Evolutionary conservation across 805 yeast species (phyloP), one percentile per base, ranked within the genome.

Genomic region (Scheffersomyces stipitis): DNA sequence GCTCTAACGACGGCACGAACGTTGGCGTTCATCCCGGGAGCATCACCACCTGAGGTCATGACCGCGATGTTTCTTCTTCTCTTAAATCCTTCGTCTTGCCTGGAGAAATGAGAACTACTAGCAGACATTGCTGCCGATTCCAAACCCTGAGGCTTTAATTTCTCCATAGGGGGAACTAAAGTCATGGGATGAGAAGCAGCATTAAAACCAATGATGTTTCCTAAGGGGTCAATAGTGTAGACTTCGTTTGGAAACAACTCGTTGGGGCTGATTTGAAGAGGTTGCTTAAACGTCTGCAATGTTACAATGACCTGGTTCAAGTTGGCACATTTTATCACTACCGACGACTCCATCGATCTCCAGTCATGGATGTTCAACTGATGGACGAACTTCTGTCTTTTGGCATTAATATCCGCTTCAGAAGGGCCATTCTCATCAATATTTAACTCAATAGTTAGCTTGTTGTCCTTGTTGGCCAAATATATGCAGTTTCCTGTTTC

Each of bases 41-140:
- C 86, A 60, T 93, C 99, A 64, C 99, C 99, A 51, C 99, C 99
- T 1, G 96, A 87, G 4, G 98, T 93, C 91, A 93, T 89, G 34
- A 93, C 93, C 4, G 95, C 99, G 46, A 93, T 86, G 49, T 80
- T 78, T 62, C 80, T 67, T 51, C 64, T 49, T 16, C 34, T 46
- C n/a, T 31, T 29, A 18, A 26, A 18, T 13, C 34, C 33, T 15
- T 31, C 41, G 31, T 47, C 44, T 22, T 26, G 30, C n/a, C 42
- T 29, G 16, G 60, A 54, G 4, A 46, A 50, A 17, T 44, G 50
- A 13, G 54, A 41, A 5, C 46, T 40, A 15, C 55, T 34, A 12
- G 48, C 28, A 5, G 51, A 34, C 31, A 48, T 46, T 33, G 62
- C 51, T n/a, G 40, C 38, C 3, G 45, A 18, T 22, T 56, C 42